Conservation (phyloP, 2,329 filamentous ascomycete species). For the Aquanectria penicillioides region DNA sequence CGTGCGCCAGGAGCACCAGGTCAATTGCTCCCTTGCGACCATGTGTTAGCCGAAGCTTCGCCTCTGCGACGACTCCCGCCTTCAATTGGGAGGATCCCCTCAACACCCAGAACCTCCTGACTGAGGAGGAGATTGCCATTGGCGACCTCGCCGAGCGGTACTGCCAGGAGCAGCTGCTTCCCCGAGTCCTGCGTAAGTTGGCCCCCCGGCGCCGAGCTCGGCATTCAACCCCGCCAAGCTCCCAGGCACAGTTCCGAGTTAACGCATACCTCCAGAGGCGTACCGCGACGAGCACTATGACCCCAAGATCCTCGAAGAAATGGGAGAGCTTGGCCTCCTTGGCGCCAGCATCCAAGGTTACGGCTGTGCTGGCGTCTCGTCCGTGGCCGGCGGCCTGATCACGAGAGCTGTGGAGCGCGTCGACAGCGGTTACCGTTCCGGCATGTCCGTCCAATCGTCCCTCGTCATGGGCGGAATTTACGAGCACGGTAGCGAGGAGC, state of each 20-base stretch:
- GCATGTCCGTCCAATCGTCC: slow-evolving; percentile 93
- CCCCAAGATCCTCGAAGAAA: slow-evolving; percentile 84
- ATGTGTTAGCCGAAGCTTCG: slow-evolving; percentile 46
- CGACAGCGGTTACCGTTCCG: slow-evolving; percentile 90
- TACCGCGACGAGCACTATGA: slow-evolving; percentile 90
- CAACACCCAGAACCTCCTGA: slow-evolving; percentile 77
- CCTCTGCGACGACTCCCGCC: slow-evolving; percentile 46
- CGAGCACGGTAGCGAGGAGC: slow-evolving; percentile 86
- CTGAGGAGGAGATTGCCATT: slow-evolving; percentile 91
- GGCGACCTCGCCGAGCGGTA: slow-evolving; percentile 91
- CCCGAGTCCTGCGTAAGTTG: slow-evolving; percentile 80
- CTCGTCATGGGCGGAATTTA: slow-evolving; percentile 94
- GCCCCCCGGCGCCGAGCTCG: slow-evolving; percentile 6
- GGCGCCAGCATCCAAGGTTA: slow-evolving; percentile 89
- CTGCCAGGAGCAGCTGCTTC: slow-evolving; percentile 88
- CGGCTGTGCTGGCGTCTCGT: slow-evolving; percentile 87
- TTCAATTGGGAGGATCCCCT: slow-evolving; percentile 97
- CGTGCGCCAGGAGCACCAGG: slow-evolving; percentile 40
- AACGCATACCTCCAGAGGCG: slow-evolving; percentile 66
- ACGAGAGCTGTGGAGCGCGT: slow-evolving; percentile 91
- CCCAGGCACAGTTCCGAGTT: slow-evolving; percentile 11
- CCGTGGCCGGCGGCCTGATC: slow-evolving; percentile 88
- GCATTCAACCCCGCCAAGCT: slow-evolving; percentile 7
- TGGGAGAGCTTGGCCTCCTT: slow-evolving; percentile 90
- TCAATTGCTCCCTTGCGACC: slow-evolving; percentile 37